Conservation (phyloP, 176 grass and related monocot genomes). For the Oryza longistaminata region DNA sequence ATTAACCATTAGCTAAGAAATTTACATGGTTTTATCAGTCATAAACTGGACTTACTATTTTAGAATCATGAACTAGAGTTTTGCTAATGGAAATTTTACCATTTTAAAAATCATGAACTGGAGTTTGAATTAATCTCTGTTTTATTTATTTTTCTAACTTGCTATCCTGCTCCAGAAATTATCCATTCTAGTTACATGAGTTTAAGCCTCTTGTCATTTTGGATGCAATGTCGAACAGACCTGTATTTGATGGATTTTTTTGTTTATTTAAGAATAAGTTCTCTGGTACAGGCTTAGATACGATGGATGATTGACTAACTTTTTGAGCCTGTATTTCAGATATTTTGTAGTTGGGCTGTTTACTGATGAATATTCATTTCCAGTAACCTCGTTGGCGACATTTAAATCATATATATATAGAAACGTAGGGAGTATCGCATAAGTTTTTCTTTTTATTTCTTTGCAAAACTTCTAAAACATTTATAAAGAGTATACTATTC, state of each 20-base stretch:
- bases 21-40: background rate
- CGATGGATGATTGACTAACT: background rate
- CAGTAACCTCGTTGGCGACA: no score
- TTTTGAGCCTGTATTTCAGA: background rate
- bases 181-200: background rate
- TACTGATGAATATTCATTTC: background rate
- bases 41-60: background rate
- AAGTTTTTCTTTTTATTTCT: no score
- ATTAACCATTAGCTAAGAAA: background rate
- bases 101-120: background rate
- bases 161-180: background rate
- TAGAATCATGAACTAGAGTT: background rate
- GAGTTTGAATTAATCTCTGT: background rate
- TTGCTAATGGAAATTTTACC: background rate
- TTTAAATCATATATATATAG: no score
- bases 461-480: no score
- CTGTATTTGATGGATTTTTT: background rate
- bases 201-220: background rate
- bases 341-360: background rate
- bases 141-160: background rate
- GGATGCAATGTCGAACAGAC: background rate
- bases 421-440: no score
- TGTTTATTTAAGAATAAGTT: background rate
- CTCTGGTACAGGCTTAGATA: background rate
- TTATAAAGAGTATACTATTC: background rate